Evolutionary conservation across 2,329 filamentous ascomycete genomes (phyloP).

Genomic region (Paecilomyces formosus): DNA sequence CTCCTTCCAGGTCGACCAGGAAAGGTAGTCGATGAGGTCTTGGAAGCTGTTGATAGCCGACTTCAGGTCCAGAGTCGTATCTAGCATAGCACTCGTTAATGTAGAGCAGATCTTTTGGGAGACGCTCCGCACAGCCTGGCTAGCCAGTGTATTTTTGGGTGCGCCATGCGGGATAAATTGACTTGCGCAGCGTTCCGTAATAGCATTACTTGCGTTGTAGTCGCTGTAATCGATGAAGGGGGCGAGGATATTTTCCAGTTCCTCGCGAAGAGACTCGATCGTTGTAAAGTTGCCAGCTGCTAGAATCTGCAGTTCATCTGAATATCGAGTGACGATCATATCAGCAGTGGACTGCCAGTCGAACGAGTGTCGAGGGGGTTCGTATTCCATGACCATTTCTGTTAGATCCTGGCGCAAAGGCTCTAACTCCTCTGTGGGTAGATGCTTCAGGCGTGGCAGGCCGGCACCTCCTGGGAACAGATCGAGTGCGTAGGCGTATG

Average conservation of each 20-base stretch:
- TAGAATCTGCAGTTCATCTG: constrained; percentile 43
- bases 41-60: constrained; percentile 25
- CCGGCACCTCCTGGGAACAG: constrained; percentile 29
- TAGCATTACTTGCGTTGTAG: constrained; percentile 18
- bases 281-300: constrained; percentile 18
- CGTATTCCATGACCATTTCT: constrained; percentile 29
- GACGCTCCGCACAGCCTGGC: constrained; percentile 20
- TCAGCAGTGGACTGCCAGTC: constrained; percentile 65
- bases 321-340: constrained; percentile 57
- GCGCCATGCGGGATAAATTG: constrained; percentile 23
- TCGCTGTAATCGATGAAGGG: constrained; percentile 28
- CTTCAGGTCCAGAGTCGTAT: constrained; percentile 6
- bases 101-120: constrained; percentile 24
- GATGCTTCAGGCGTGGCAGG: constrained; percentile 32
- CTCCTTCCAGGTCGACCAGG: constrained; percentile 55
- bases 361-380: constrained; percentile 22
- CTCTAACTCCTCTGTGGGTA: constrained; percentile 22
- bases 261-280: constrained; percentile 15
- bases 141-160: constrained; percentile 13
- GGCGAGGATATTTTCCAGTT: constrained; percentile 20
- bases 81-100: constrained; percentile 16
- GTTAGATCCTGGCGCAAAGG: constrained; percentile 39
- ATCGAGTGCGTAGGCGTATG: constrained; percentile 37
- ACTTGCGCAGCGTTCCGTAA: constrained; percentile 20
- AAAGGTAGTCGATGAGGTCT: constrained; percentile 43